Conservation (phyloP, 805 yeast species). For the Yarrowia sp. region DNA sequence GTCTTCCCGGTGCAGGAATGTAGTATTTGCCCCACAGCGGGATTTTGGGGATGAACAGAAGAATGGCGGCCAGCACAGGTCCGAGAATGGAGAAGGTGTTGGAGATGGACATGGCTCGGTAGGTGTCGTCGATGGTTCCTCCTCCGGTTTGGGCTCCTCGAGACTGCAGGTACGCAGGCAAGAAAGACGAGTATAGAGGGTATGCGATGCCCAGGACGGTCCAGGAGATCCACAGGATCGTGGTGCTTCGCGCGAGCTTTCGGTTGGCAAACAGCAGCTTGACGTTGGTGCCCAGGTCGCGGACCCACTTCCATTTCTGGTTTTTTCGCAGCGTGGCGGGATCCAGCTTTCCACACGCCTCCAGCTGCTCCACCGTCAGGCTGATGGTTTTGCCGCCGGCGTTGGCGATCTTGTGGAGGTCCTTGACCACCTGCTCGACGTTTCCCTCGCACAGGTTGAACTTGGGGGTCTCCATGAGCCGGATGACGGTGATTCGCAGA, state of each 20-base stretch:
- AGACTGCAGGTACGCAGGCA: slow-evolving; percentile 50
- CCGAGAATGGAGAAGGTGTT: slow-evolving; percentile 60
- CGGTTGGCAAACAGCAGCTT: slow-evolving; percentile 35
- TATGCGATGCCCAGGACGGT: slow-evolving; percentile 63
- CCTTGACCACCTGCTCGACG: slow-evolving; percentile 56
- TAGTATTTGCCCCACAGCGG: slow-evolving; percentile 46
- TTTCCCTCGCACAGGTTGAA: slow-evolving; percentile 61
- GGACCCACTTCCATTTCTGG: slow-evolving; percentile 25
- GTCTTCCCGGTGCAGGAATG: slow-evolving; percentile 51
- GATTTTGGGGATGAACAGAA: slow-evolving; percentile 22
- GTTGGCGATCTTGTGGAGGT: slow-evolving; percentile 57
- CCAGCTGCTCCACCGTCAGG: slow-evolving; percentile 58
- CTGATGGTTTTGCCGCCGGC: slow-evolving; percentile 54
- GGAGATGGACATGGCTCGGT: slow-evolving; percentile 51
- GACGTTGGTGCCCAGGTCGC: slow-evolving; percentile 23
- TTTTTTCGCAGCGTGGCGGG: neutral
- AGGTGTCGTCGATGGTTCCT: slow-evolving; percentile 45
- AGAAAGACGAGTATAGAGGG: slow-evolving; percentile 50
- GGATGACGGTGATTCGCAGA: slow-evolving; percentile 56
- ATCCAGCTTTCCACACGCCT: slow-evolving; percentile 54
- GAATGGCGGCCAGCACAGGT: slow-evolving; percentile 48
- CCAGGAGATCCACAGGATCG: slow-evolving; percentile 55
- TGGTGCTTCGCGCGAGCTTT: slow-evolving; percentile 8
- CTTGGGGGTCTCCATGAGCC: slow-evolving; percentile 63
- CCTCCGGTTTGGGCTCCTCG: slow-evolving; percentile 55